Conservation (phyloP, 495 filamentous ascomycete genomes). For the Talaromyces trachyspermus region DNA sequence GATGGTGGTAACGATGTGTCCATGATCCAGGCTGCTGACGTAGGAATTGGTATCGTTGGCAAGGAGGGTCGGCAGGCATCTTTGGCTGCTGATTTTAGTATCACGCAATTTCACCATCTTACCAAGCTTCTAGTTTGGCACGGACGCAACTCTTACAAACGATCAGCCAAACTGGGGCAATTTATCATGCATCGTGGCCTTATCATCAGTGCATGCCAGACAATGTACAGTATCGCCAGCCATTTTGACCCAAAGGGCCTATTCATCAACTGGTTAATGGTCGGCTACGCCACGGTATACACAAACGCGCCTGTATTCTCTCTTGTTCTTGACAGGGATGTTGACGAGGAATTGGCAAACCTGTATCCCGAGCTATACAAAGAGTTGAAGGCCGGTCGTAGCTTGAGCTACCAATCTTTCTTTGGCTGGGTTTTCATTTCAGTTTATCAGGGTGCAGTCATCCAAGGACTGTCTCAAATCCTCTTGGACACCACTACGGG, state of each 20-base stretch:
- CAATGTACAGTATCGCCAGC: constrained; percentile 89
- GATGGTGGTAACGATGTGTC: constrained; percentile 98
- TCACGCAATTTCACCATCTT: constrained; percentile 91
- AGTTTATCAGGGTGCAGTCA: constrained; percentile 89
- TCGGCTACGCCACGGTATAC: constrained; percentile 95
- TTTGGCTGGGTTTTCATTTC: constrained; percentile 95
- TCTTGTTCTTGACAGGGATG: constrained; percentile 91
- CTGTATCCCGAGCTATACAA: constrained; percentile 97
- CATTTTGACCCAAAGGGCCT: constrained; percentile 88
- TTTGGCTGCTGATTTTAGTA: constrained; percentile 92
- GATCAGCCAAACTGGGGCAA: constrained; percentile 88
- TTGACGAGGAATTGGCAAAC: constrained; percentile 86
- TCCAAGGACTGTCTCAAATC: constrained; percentile 86
- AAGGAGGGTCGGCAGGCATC: constrained; percentile 95
- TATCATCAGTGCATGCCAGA: constrained; percentile 92
- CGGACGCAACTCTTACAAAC: constrained; percentile 92
- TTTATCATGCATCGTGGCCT: constrained; percentile 98
- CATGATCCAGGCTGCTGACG: constrained; percentile 98
- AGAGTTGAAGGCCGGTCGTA: constrained; percentile 77
- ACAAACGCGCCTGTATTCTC: constrained; percentile 93
- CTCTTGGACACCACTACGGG: constrained; percentile 65
- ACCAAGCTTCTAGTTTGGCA: constrained; percentile 98
- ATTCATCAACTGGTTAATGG: constrained; percentile 95
- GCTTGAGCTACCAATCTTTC: constrained; percentile 86
- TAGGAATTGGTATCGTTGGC: constrained; percentile 95